Percentiles rank a stretch among this genome's conserved stretches.
Evolutionary conservation across 2,329 filamentous ascomycete genomes (phyloP).

Genomic region (Coniochaeta sp.): DNA sequence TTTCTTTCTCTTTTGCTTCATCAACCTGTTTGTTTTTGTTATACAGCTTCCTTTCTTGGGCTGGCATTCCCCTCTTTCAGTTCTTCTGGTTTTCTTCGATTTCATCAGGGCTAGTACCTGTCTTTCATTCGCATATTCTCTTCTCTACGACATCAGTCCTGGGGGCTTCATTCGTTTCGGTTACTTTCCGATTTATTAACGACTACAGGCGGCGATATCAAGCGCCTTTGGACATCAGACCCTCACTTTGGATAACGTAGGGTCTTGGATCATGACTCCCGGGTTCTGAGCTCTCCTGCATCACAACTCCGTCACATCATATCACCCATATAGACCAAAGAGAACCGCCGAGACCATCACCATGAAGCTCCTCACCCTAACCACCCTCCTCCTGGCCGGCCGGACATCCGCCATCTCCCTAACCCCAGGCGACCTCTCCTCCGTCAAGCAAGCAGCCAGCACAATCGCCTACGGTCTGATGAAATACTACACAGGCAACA

Average conservation of each 20-base stretch:
- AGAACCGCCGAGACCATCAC: neutral
- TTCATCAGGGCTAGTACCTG: neutral
- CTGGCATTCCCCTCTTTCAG: slow-evolving; percentile 2
- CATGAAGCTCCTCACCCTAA: slow-evolving; percentile 13
- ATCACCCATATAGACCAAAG: too few relatives aligned
- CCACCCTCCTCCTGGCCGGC: slow-evolving; percentile 13
- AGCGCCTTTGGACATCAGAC: too few relatives aligned
- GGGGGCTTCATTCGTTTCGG: neutral
- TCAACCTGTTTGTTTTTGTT: neutral
- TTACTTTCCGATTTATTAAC: neutral
- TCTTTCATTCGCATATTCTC: neutral
- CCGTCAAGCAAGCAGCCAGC: slow-evolving; percentile 40
- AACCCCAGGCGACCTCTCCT: slow-evolving; percentile 21
- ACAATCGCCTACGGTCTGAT: slow-evolving; percentile 40
- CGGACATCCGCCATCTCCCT: slow-evolving; percentile 13
- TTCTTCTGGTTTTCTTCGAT: neutral
- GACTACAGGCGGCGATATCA: too few relatives aligned
- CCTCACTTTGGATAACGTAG: too few relatives aligned
- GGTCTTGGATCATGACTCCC: too few relatives aligned
- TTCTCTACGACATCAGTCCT: neutral
- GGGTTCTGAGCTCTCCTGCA: too few relatives aligned
- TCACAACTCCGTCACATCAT: too few relatives aligned
- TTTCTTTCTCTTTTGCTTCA: neutral
- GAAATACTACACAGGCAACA: slow-evolving; percentile 49
- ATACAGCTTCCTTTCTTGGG: neutral